Evolutionary conservation across 1,284 basidiomycete species (phyloP), one percentile per base, ranked within the genome.

Genomic region (Hypsizygus ulmarius): DNA sequence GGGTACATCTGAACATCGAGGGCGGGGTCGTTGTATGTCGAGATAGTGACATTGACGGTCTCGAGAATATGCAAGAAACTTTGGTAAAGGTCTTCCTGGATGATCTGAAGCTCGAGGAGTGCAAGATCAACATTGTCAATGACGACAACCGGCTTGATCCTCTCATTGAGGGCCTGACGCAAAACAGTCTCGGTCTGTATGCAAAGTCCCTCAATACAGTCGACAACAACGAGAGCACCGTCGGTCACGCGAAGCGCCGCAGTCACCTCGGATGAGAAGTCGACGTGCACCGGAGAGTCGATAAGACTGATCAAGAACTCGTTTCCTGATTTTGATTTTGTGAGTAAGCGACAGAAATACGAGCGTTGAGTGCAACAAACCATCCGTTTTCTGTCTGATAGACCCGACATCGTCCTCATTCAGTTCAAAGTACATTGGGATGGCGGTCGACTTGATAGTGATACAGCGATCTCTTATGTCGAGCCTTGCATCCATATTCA

Each of bases 91-190:
- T 91, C 87, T 73, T 99, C 97, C 79, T 99, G 98, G 69, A 82
- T 78, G 60, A 98, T 91, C 75, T 99, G 97, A 53, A 99, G 86
- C 77, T 99, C 97, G 65, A 99, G 92, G 46, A 99, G 86, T 52
- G 97, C 97, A 72, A 97, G 96, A 76, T 99, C 97, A 67, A 99
- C 95, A 83, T 99, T 99, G 90, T 99, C 99, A 78, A 99, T 95
- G 77, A 97, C 87, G 66, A 97, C 86, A 65, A 99, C 95, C 60
- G 97, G 97, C 79, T 97, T 99, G 80, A 99, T 98, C 75, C 97
- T 94, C 78, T 99, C 97, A 49, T 86, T 84, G 47, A 99, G 84
- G 53, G 97, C 92, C 71, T 99, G 97, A 65, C 97, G 94, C 55
- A 99, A 83, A 56, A 99, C 97, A 42, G 97, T 99, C 79, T 99